Conservation (phyloP, 495 filamentous ascomycete species). For the Acidomyces sp. region DNA sequence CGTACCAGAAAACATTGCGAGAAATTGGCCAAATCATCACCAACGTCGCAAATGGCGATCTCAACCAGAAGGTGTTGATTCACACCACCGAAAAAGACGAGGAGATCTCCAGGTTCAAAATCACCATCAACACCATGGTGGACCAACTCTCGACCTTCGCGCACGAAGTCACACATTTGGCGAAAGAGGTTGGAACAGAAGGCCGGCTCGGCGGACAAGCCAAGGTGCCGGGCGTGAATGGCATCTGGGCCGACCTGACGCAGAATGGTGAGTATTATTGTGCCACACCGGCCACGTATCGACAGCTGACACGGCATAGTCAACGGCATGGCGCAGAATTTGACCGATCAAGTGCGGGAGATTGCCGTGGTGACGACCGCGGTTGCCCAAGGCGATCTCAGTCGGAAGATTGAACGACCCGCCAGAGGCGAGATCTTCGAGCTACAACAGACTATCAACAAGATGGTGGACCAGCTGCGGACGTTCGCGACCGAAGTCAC, state of each 20-base stretch:
- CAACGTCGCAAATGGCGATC: slow-evolving; percentile 85
- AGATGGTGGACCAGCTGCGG: slow-evolving; percentile 95
- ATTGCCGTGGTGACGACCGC: slow-evolving; percentile 94
- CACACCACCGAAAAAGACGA: slow-evolving; percentile 96
- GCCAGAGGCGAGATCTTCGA: slow-evolving; percentile 93
- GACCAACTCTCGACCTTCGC: slow-evolving; percentile 96
- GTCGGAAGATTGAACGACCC: slow-evolving; percentile 87
- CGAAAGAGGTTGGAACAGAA: slow-evolving; percentile 94
- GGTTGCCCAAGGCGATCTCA: slow-evolving; percentile 90
- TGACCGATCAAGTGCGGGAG: slow-evolving; percentile 82
- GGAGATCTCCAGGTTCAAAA: slow-evolving; percentile 98
- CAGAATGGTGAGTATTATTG: slow-evolving; percentile 58
- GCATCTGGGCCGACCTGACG: slow-evolving; percentile 96
- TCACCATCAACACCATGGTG: slow-evolving; percentile 97
- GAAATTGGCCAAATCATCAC: slow-evolving; percentile 97
- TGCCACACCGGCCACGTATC: no score
- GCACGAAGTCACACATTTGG: slow-evolving; percentile 90
- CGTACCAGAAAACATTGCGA: slow-evolving; percentile 90
- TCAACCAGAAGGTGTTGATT: slow-evolving; percentile 95
- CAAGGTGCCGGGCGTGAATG: slow-evolving; percentile 84
- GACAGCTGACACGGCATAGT: slow-evolving; percentile 44
- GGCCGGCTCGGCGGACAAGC: slow-evolving; percentile 95
- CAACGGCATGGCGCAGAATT: slow-evolving; percentile 90
- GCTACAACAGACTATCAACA: slow-evolving; percentile 95
- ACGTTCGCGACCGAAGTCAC: slow-evolving; percentile 97